These are phyloP conservation scores for Colletotrichum coccodes DNA, from an alignment of 2,329 filamentous ascomycete genomes.

Conservation along the genomic window DNA sequence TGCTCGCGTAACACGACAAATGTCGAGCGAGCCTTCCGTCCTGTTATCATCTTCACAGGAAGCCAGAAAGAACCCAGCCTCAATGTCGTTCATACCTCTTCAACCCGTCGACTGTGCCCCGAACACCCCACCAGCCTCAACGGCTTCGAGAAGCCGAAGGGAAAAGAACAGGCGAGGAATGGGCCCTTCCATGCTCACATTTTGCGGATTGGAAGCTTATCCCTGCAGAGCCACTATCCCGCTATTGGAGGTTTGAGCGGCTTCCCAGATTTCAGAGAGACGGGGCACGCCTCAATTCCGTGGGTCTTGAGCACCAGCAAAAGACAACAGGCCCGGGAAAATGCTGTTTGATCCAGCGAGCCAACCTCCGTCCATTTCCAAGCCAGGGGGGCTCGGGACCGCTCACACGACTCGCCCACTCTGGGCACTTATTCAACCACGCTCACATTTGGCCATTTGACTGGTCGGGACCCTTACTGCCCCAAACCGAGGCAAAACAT, in stretches of 20 bases:
- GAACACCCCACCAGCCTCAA: background rate
- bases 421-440: background rate
- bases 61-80: too few relatives aligned
- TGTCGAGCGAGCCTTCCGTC: too few relatives aligned
- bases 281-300: too few relatives aligned
- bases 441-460: background rate
- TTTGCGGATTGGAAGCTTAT: background rate
- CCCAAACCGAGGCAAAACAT: too few relatives aligned
- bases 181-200: background rate
- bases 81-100: too few relatives aligned
- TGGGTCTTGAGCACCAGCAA: too few relatives aligned
- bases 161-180: background rate
- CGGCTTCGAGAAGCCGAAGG: conserved; percentile 14
- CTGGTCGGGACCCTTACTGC: too few relatives aligned
- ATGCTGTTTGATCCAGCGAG: background rate
- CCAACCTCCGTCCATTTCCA: background rate
- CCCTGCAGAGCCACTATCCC: background rate
- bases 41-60: too few relatives aligned
- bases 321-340: background rate
- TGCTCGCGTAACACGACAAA: too few relatives aligned
- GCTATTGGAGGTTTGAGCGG: background rate
- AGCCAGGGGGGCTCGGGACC: background rate
- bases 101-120: too few relatives aligned
- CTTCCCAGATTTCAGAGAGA: too few relatives aligned
- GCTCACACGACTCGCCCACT: background rate